Base-by-base conservation (phyloP, 805 yeast species). In the Monosporozyma solicola region DNA sequence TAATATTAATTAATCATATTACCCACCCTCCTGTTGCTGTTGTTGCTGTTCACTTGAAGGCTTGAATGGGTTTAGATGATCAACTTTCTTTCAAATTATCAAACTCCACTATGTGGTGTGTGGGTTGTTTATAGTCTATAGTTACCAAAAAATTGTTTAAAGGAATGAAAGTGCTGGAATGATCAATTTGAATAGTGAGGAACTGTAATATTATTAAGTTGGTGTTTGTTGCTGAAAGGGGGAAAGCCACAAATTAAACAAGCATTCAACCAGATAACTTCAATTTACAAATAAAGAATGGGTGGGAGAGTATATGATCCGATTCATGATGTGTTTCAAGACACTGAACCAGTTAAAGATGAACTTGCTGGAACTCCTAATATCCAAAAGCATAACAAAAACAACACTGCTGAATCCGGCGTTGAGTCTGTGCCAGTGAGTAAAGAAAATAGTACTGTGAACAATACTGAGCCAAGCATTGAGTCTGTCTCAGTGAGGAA, bases 281-380 rank as follows among this genome's bases (percentile, higher is more conserved):
- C 7, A 35, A 35, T 20, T 33, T 6, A 20, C 20, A 20, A 16
- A 5, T 9, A 44, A 4, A 32, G 4, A 16, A 66, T 67, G 70
- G 67, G 61, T 9, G 66, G 62, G 43, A 60, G 67, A 54, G 71
- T 65, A 11, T 68, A 68, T 48, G 72, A 68, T 52, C 72, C 72
- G 1, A 66, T 68, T 5, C 72, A 68, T 45, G 72, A 68, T 52
- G 65, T 64, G 16, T 67, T 66, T 49, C 70, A 66, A 50, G 61
- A 58, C 15, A 54, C 54, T 25, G 31, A 44, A 7, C 41, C 51
- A 9, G 37, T 25, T 35, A 5, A 13, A 29, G 13, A 13, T 25
- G 39, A 32, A 13, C 3, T 29, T 27, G 31, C 25, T 39, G 50
- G 25, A 20, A 43, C 15, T n/a, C 13, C 39, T 2, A 37, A 4